Percentiles rank a stretch among this genome's conserved stretches.
phyloP scores from a whole-genome alignment of 2,329 filamentous ascomycete genomes.

The Stachybotrys elegans region DNA sequence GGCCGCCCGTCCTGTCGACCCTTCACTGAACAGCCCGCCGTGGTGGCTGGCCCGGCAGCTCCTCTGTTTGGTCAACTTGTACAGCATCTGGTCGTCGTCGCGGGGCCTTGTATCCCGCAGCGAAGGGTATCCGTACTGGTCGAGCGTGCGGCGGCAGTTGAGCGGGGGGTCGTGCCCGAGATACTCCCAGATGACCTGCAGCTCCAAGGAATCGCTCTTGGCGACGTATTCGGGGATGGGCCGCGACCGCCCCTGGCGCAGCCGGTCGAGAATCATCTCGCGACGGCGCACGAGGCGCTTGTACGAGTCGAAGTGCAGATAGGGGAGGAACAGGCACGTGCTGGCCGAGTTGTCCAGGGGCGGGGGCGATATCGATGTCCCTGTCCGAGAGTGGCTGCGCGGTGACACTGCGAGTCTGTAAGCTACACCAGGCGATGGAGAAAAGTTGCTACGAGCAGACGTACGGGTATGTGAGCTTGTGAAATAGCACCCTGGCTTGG shows the following conservation, averaged over 20 bases:
- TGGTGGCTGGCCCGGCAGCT: conserved; percentile 14
- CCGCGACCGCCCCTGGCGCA: conserved; percentile 47
- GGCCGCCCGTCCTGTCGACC: conserved; percentile 20
- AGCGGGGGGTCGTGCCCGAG: conserved; percentile 56
- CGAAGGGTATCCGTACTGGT: conserved; percentile 60
- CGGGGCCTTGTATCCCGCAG: conserved; percentile 54
- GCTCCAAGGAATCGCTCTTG: conserved; percentile 49
- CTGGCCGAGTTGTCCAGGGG: conserved; percentile 25
- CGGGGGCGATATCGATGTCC: conserved; percentile 23
- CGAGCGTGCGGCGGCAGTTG: conserved; percentile 56
- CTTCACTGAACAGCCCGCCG: conserved; percentile 19
- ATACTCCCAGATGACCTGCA: conserved; percentile 59
- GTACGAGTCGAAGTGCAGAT: conserved; percentile 63
- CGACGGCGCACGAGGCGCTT: conserved; percentile 51
- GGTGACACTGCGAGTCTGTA: conserved; percentile 25
- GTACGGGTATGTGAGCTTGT: conserved; percentile 31
- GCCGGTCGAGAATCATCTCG: conserved; percentile 46
- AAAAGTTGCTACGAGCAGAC: too few species aligned
- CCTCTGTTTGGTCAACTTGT: conserved; percentile 55
- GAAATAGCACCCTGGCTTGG: conserved; percentile 43
- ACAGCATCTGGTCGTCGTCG: conserved; percentile 64
- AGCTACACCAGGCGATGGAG: background rate
- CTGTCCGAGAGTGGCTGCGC: conserved; percentile 21
- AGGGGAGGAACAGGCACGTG: conserved; percentile 50
- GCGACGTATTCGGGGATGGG: conserved; percentile 52